phyloP scores from a whole-genome alignment of 2,329 filamentous ascomycete species.

The Diaporthe destruens region DNA sequence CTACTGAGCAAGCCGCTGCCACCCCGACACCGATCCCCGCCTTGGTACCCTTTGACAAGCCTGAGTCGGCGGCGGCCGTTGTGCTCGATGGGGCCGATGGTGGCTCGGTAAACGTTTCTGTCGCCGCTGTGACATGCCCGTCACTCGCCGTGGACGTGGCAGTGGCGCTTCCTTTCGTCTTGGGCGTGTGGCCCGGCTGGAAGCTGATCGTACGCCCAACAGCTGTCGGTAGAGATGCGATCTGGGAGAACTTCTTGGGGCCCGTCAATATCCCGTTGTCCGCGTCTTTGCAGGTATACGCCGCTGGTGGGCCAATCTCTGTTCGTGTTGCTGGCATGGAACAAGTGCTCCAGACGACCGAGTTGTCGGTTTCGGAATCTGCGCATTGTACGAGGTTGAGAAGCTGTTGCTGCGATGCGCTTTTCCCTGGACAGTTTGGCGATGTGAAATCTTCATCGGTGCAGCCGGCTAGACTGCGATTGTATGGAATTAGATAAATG shows the following conservation, averaged over 20 bases:
- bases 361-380: background rate
- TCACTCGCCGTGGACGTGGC: constrained; percentile 14
- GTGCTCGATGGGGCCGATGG: background rate
- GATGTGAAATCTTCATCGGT: constrained; percentile 22
- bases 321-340: constrained; percentile 1
- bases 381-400: constrained; percentile 34
- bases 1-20: background rate
- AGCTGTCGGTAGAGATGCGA: constrained; percentile 14
- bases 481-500: background rate
- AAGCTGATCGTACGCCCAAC: constrained; percentile 14
- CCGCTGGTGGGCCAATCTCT: constrained; percentile 15
- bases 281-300: constrained; percentile 22
- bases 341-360: constrained; percentile 29
- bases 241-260: background rate
- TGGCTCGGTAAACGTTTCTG: background rate
- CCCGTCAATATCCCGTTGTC: constrained; percentile 8
- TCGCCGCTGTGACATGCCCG: constrained; percentile 10
- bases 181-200: constrained; percentile 19
- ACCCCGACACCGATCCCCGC: constrained; percentile 31
- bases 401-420: constrained; percentile 9
- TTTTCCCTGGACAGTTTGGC: constrained; percentile 7
- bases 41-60: constrained; percentile 22
- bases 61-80: background rate
- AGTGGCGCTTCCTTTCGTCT: background rate
- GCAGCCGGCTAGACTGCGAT: constrained; percentile 27